These are phyloP conservation scores for Pyrrhoderma noxium DNA, from an alignment of 1,284 basidiomycete genomes.

Conservation along the genomic window DNA sequence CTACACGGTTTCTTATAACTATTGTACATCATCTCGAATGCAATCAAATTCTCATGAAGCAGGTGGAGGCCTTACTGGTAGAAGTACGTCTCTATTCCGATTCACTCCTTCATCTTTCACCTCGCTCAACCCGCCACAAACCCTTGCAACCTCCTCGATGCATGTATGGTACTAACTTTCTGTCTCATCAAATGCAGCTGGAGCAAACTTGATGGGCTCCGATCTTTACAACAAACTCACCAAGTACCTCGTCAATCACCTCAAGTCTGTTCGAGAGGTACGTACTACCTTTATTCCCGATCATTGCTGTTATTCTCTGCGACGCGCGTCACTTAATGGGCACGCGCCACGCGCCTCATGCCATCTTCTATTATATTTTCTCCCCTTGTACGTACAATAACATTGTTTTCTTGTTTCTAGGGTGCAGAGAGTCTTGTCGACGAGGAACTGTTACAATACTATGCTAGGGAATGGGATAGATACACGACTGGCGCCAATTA, in stretches of 20 bases:
- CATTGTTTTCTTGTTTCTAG: conserved; percentile 31
- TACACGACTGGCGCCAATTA: conserved; percentile 97
- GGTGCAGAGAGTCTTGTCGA: conserved; percentile 78
- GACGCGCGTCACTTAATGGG: conserved; percentile 11
- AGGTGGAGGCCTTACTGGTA: conserved; percentile 39
- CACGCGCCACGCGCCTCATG: conserved; percentile 10
- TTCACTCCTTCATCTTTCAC: not conserved
- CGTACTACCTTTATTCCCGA: conserved; percentile 23
- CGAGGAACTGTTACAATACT: conserved; percentile 85
- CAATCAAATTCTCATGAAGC: conserved; percentile 50
- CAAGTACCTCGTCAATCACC: conserved; percentile 76
- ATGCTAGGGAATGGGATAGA: conserved; percentile 90
- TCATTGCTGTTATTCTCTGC: not conserved
- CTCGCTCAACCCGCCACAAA: conserved; percentile 14
- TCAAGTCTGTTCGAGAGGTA: conserved; percentile 60
- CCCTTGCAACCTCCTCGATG: not conserved
- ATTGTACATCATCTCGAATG: conserved; percentile 89
- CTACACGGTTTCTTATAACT: conserved; percentile 95
- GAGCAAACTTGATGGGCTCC: conserved; percentile 91
- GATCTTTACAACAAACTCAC: conserved; percentile 91
- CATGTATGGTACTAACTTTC: conserved; percentile 18
- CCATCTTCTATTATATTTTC: no score
- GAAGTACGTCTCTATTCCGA: conserved; percentile 44
- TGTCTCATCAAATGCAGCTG: conserved; percentile 43
- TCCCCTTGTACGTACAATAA: no score